Base-by-base conservation (phyloP, 2,329 filamentous ascomycete species). In the Cytospora mali region DNA sequence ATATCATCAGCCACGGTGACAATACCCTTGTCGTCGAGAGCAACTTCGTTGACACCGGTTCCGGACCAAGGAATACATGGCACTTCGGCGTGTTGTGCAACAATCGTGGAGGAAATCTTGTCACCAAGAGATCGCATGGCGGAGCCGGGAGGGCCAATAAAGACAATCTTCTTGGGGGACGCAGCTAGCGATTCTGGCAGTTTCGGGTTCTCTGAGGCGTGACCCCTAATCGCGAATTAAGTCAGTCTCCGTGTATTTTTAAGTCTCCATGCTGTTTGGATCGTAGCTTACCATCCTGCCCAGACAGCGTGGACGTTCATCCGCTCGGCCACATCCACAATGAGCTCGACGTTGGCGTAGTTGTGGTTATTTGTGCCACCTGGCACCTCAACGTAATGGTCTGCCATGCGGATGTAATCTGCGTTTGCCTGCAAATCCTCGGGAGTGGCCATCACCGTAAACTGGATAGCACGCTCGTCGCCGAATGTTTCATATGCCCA, bases 281-380 rank as follows among this genome's bases (percentile, higher is more conserved):
- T n/a, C n/a, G n/a, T n/a, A n/a, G n/a, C 89, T 83, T 79, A 95
- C 93, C 95, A 99, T 84, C 95, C 95, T 71, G 95, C 95, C 95
- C 95, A 99, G 18, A 99, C 95, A 64, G 95, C 95, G 74, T 99
- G 95, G 65, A 99, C 95, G 71, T 94, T 88, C 93, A 97, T 98
- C 67, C 95, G 92, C 84, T 99, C 95, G 28, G 95, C 95, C 75
- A 99, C 88, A 81, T 99, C 95, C 69, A 99, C 95, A 77, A 99
- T 99, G 75, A 99, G 84, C 81, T 99, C 95, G 65, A 99, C 95
- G 76, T 99, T 99, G 80, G 95, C 95, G 79, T 99, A 99, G 80
- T 99, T 99, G 88, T 99, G 97, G 85, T 99, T 99, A 83, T 99
- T 99, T 66, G 95, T 99, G 74, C 95, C 95, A 74, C 95, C 95